phyloP scores from a whole-genome alignment of 306 rosid genomes.

The Sechiopsis laciniata region DNA sequence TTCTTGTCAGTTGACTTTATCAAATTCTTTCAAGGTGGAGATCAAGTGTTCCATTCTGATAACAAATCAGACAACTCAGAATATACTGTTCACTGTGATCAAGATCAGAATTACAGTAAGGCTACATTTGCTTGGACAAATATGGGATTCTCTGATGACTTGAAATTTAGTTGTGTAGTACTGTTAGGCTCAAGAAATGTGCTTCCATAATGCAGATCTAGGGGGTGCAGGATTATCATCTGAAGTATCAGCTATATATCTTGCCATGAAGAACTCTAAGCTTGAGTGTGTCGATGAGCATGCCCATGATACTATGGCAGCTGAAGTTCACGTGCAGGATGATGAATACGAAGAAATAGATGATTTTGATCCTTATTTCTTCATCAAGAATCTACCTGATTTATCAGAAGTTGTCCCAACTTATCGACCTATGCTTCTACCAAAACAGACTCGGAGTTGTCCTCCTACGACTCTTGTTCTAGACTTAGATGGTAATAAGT shows the following conservation, averaged over 20 bases:
- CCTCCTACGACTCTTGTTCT: constrained; percentile 88
- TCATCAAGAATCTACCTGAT: constrained; percentile 89
- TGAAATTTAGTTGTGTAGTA: background rate
- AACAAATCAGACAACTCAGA: constrained; percentile 29
- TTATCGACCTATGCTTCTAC: constrained; percentile 75
- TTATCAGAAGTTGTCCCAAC: constrained; percentile 86
- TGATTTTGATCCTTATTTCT: constrained; percentile 87
- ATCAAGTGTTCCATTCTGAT: constrained; percentile 40
- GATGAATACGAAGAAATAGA: constrained; percentile 75
- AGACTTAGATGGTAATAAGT: constrained; percentile 89
- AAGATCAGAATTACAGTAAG: constrained; percentile 29
- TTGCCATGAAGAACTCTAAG: constrained; percentile 78
- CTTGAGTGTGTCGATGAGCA: constrained; percentile 88
- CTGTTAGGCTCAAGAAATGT: constrained; percentile 22
- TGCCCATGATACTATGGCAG: constrained; percentile 73
- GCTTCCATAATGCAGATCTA: constrained; percentile 48
- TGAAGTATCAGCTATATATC: constrained; percentile 77
- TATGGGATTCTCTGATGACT: constrained; percentile 28
- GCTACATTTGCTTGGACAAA: constrained; percentile 19
- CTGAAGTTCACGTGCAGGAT: constrained; percentile 64
- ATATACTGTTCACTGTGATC: constrained; percentile 37
- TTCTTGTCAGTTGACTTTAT: constrained; percentile 56
- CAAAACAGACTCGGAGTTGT: constrained; percentile 97
- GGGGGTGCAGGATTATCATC: constrained; percentile 54
- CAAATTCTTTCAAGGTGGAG: constrained; percentile 58